Base-by-base conservation (phyloP, 805 yeast species). In the Kregervanrija pseudodelftensis region DNA sequence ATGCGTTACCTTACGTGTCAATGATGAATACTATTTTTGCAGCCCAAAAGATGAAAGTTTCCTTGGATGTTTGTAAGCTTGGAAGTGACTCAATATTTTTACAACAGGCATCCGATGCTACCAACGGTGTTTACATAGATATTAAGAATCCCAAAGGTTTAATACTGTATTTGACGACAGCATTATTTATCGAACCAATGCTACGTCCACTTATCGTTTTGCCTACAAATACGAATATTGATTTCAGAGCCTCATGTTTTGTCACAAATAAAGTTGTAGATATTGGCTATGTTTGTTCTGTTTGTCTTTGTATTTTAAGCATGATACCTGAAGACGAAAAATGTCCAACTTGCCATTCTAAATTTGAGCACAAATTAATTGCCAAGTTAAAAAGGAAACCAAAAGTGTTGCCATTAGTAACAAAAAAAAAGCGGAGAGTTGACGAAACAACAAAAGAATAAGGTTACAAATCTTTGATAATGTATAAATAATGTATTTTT, bases 21-120 rank as follows among this genome's bases (percentile, higher is more conserved):
- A 81, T 88, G 37, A 93, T 93, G 98, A 93, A 93, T 63, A 76
- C 93, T 48, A 91, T 93, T 30, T 93, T 93, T 66, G 91, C 97
- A 0, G 96, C 98, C 0, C 96, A 93, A 54, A 91, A 90, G 63
- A 76, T 85, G 84, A 82, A 80, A 54, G 78, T 90, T 13, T 85
- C 96, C 2, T 80, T 93, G 16, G 98, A 93, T 62, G 90, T 90
- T 11, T 91, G 95, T 48, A 89, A 90, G 57, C 67, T 93, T 30
- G 83, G 83, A 1, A 52, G 57, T 8, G 78, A 78, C 49, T 80
- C 95, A 1, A 85, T 95, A 2, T 91, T 89, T 59, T 67, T 93
- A 48, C 98, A 93, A 60, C 99, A 93, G 60, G 96, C 98, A 0
- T 77, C 95, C 0, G 99, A 93, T 65, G 88, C 96, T 8, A 91